A percentile compares a stretch with the other conserved stretches of the same genome.
Conservation (phyloP, 257 asterid species). For the Fraxinus americana region DNA sequence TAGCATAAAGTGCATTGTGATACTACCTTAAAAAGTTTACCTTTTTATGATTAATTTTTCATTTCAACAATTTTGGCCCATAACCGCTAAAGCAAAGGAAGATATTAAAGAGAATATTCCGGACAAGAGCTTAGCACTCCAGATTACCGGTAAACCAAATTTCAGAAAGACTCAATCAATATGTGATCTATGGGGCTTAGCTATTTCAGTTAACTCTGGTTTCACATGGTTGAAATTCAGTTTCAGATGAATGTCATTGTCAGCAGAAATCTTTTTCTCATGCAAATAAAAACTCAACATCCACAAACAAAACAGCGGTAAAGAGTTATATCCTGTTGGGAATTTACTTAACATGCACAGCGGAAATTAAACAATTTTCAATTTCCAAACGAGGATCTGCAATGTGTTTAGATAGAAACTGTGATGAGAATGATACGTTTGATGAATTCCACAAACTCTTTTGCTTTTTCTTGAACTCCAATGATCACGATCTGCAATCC, state of each 20-base stretch:
- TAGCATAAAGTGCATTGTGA: too few species aligned
- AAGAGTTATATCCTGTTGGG: background rate
- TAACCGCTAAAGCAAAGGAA: background rate
- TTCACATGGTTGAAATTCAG: conserved; percentile 1
- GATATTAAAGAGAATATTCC: background rate
- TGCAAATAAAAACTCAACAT: background rate
- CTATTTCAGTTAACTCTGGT: conserved; percentile 1
- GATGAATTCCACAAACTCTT: too few species aligned
- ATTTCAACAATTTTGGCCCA: background rate
- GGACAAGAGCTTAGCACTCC: background rate
- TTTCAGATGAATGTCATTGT: background rate
- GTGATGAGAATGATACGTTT: too few species aligned
- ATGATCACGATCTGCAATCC: too few species aligned
- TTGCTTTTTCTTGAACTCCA: too few species aligned
- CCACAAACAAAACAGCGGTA: background rate
- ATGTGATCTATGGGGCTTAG: background rate
- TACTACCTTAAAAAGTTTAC: background rate
- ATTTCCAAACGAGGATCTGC: too few species aligned
- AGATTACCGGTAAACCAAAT: background rate
- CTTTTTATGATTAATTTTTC: background rate
- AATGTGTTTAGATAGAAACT: too few species aligned
- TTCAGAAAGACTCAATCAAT: background rate
- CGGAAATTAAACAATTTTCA: too few species aligned
- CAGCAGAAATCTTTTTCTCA: conserved; percentile 7
- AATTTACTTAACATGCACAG: too few species aligned